Conservation (phyloP, 148 eudicot genomes). For the Fagopyrum homotropicum region DNA sequence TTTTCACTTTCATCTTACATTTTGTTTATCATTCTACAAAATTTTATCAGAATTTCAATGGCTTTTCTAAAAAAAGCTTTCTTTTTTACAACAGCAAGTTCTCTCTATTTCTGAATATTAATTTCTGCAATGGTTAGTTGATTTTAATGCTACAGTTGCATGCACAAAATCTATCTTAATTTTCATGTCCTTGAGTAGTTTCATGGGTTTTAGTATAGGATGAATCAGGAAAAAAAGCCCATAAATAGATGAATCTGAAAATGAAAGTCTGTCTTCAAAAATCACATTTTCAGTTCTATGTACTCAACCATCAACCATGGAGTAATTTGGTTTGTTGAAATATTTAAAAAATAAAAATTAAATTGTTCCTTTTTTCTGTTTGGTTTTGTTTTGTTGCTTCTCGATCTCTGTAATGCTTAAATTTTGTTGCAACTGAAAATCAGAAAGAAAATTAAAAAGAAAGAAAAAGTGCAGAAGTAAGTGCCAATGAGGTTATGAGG, state of each 20-base stretch:
- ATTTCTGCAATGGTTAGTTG: not conserved
- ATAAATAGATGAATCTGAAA: not conserved
- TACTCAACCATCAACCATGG: not conserved
- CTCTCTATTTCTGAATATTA: not conserved
- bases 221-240: not conserved
- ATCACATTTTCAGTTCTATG: not conserved
- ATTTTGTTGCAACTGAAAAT: not conserved
- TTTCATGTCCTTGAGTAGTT: not conserved
- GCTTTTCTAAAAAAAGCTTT: not conserved
- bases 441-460: not conserved
- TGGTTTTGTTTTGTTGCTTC: conserved; percentile 4
- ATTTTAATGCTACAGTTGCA: not conserved
- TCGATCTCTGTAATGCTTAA: not conserved
- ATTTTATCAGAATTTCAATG: not conserved
- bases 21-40: not conserved
- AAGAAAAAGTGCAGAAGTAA: conserved; percentile 9
- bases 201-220: not conserved
- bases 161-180: not conserved
- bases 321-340: not conserved
- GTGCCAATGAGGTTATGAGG: conserved; percentile 10
- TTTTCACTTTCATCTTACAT: not conserved
- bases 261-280: not conserved
- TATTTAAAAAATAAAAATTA: not conserved
- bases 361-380: not conserved
- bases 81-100: not conserved